Base-by-base conservation (phyloP, 257 asterid species). In the Nicotiana attenuata region DNA sequence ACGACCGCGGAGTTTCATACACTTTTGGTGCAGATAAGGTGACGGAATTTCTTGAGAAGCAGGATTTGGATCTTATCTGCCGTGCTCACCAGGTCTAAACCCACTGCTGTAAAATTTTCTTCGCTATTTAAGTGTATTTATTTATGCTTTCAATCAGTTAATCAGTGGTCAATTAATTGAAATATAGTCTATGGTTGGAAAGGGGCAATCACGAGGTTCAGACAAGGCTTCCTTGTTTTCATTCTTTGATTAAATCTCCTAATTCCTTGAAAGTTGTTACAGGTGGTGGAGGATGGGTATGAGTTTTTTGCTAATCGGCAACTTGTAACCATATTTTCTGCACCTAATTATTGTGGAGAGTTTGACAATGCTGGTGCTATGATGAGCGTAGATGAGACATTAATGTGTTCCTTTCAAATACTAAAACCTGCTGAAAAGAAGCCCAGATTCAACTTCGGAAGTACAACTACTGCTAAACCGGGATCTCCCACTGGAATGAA, bases 371-470 rank as follows among this genome's bases (percentile, higher is more conserved):
- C 88, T n/a, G 88, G 88, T 8, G 86, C 88, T 33, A 86, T 86
- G 88, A 86, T 86, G 88, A 86, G 88, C 35, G 86, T 86, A 41
- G 88, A 86, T 53, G 88, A 86, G 73, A 86, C 86, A 11, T 80
- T 86, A 69, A 83, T 86, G 88, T 86, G 88, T 85, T 86, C 88
- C 83, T 86, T 86, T 50, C 88, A 86, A 81, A 86, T 86, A 81
- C 33, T 86, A 86, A 86, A 86, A 77, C 88, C 88, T 60, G 86
- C 86, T 0, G 88, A 86, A 19, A 86, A 83, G 88, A 86, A 83
- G 79, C 28, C 81, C 35, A 86, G 77, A 77, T 81, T 67, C 45
- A 45, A 47, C 57, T 86, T 86, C 20, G 88, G 88, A 50, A 86
- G 85, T 77, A 80, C 83, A 56, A 35, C 86, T 73, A 47, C 84